These are phyloP conservation scores for Boletellus dicymbophilus DNA, from an alignment of 1,284 basidiomycete species.

Conservation along the genomic window DNA sequence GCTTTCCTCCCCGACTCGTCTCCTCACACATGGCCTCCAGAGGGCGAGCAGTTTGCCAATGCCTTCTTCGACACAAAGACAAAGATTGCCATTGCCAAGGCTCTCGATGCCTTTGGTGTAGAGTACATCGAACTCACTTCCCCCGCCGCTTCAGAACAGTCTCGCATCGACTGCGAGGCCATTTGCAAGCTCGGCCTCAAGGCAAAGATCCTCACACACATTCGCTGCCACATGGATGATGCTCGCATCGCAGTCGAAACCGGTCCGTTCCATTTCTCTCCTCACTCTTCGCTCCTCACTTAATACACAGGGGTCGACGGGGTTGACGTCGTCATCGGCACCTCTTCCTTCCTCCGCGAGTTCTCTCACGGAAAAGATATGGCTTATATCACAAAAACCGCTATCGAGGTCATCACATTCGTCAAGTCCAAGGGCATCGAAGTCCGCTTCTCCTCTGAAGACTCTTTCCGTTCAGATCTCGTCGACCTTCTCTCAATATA, in stretches of 20 bases:
- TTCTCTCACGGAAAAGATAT: conserved; percentile 99
- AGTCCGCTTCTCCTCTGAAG: conserved; percentile 99
- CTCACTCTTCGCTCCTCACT: not conserved
- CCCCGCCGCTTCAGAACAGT: conserved; percentile 97
- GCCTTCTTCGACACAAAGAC: conserved; percentile 99
- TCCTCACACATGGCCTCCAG: conserved; percentile 46
- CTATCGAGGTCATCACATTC: conserved; percentile 98
- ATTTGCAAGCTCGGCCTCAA: conserved; percentile 99
- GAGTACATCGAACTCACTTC: conserved; percentile 99
- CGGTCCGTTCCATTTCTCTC: conserved; percentile 49
- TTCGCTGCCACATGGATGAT: conserved; percentile 99
- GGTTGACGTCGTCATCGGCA: conserved; percentile 99
- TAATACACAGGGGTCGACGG: conserved; percentile 83
- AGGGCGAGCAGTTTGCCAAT: conserved; percentile 99
- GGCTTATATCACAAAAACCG: conserved; percentile 99
- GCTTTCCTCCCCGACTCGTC: not conserved
- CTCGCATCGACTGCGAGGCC: conserved; percentile 92
- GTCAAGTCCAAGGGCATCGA: conserved; percentile 99
- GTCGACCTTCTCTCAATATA: conserved; percentile 99
- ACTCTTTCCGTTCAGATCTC: conserved; percentile 99
- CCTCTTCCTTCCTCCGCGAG: conserved; percentile 98
- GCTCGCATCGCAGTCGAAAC: conserved; percentile 99
- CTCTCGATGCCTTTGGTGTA: conserved; percentile 96
- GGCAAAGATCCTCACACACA: conserved; percentile 98
- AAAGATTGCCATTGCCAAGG: conserved; percentile 99